Base-by-base conservation (phyloP, 1,284 basidiomycete genomes). In the Puccinia polysora region DNA sequence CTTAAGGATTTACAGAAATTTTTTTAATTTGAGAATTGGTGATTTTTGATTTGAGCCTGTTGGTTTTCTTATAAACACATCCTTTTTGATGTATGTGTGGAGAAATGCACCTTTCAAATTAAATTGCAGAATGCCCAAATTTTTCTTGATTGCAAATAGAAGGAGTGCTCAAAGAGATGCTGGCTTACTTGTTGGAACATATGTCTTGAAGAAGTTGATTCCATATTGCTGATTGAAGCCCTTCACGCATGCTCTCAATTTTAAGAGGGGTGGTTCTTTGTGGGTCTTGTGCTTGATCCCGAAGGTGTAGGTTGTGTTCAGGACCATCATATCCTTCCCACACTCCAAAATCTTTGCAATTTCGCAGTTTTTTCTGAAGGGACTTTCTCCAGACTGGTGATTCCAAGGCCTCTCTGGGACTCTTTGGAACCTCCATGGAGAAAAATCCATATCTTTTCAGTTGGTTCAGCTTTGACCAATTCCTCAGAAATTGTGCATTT, bases 41-140 rank as follows among this genome's bases (percentile, higher is more conserved):
- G 6, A 28, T 15, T 28, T 10, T 28, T 6, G 30, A 20, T 32
- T 32, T 5, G 10, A 58, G 8, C 79, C 80, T 2, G 76, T 76
- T 0, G 80, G 80, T 0, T 78, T 76, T 23, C 76, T 70, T 76
- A 81, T 78, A 74, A 81, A 83, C 36, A 83, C 77, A 1, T 78
- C 76, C 55, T 83, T 81, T 0, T 82, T 77, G 0, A 85, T 77
- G 0, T 77, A 40, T 0, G 81, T 81, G 75, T 84, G 81, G 0
- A 83, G 77, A 70, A 80, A 84, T 0, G 81, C 82, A 0, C 76
- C 76, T 30, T 81, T 81, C 55, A 84, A 77, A 73, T 84, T 80
- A 23, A 83, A 78, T 49, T 82, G 80, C 49, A 82, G 78, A 0
- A 83, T 56, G 36, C 81, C 77, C 18, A 74, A 74, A 50, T 79